Conservation (phyloP, 345 rosid genomes). For the Eucalyptus pumila region DNA sequence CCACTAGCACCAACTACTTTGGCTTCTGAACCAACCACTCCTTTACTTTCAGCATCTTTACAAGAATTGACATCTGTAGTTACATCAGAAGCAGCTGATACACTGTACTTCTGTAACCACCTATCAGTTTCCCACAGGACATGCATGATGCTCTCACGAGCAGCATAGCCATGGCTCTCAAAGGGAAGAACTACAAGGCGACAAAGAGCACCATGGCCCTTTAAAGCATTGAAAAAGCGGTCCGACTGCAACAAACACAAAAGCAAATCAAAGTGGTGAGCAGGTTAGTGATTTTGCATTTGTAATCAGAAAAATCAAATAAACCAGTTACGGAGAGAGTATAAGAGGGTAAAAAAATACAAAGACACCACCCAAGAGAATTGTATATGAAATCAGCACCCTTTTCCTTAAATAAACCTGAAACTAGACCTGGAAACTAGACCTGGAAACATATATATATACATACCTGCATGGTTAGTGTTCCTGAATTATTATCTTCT, state of each 20-base stretch:
- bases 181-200: conserved; percentile 88
- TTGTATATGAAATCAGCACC: background rate
- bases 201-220: conserved; percentile 91
- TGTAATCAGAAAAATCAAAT: background rate
- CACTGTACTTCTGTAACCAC: conserved; percentile 86
- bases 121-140: conserved; percentile 97
- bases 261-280: background rate
- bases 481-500: conserved; percentile 96
- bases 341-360: background rate
- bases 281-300: background rate
- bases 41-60: conserved; percentile 19
- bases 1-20: conserved; percentile 40
- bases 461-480: conserved; percentile 91
- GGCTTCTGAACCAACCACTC: conserved; percentile 21
- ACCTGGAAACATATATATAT: background rate
- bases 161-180: conserved; percentile 94
- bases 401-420: background rate
- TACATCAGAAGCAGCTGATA: conserved; percentile 36
- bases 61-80: conserved; percentile 15
- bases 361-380: background rate
- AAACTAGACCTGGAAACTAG: background rate
- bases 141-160: conserved; percentile 97
- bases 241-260: conserved; percentile 54
- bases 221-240: conserved; percentile 86
- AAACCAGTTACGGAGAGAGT: background rate